Base-by-base conservation (phyloP, 208 protist genomes). In the Crithidia expoeki region DNA sequence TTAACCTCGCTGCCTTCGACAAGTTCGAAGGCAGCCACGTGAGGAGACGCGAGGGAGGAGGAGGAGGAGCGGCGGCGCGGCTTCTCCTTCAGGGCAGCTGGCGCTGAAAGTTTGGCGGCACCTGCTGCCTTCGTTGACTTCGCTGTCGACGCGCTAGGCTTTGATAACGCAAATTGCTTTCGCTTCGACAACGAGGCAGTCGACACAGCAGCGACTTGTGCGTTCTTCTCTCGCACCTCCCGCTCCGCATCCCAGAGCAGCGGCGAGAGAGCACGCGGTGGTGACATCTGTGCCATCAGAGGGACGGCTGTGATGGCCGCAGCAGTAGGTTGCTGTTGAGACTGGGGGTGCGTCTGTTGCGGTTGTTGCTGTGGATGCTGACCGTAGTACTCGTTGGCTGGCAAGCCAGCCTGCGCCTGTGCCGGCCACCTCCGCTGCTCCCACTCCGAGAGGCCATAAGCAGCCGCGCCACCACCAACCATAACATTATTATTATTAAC, bases 231-330 rank as follows among this genome's bases (percentile, higher is more conserved):
- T 28, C 59, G 38, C 59, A 30, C 59, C 59, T 51, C 44, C 28
- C 42, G 59, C 59, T 52, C 59, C 30, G 44, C 44, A 4, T 64
- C 42, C 59, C 38, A 64, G n/a, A 64, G 53, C 7, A 44, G 4
- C 59, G 32, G 59, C 44, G 59, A 44, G 19, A 64, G 59, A 28
- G 46, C 4, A 21, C 38, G 44, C 42, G 59, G 59, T 21, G 59
- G 59, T 11, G 44, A 53, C 44, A 23, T 30, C 14, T 33, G 42
- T 28, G 25, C 12, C 2, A 11, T 34, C 9, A 40, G 44, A 25
- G 59, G 59, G 1, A 40, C 42, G 12, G 59, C 4, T 23, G 55
- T 16, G 34, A 28, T 16, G 9, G 55, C 55, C 9, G 34, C 55
- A 30, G 55, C 33, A 17, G 55, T 14, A 4, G 10, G 4, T 3